Percentiles rank a stretch among this genome's conserved stretches.
phyloP scores from a whole-genome alignment of 2,329 filamentous ascomycete species.

The Talaromyces sp. region DNA sequence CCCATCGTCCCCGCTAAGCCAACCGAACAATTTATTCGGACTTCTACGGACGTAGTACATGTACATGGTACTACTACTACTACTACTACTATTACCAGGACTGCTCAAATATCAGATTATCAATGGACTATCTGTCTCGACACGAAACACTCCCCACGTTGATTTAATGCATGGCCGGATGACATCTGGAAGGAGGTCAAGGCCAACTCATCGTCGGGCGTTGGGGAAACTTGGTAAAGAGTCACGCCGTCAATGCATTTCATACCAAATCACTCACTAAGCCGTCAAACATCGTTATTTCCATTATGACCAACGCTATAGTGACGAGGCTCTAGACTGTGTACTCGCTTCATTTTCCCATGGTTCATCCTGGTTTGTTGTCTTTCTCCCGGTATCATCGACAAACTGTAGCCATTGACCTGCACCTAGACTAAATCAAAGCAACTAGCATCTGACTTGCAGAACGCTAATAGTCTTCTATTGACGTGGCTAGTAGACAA shows the following conservation, averaged over 20 bases:
- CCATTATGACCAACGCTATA: not conserved
- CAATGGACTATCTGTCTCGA: not conserved
- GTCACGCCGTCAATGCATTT: not conserved
- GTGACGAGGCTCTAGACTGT: not conserved
- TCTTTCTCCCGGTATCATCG: not conserved
- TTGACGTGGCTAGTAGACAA: slow-evolving; percentile 4
- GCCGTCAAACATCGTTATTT: not conserved
- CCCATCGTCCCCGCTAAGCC: not conserved
- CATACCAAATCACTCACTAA: not conserved
- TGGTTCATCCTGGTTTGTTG: not conserved
- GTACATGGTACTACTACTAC: not conserved
- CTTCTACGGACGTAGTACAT: not conserved
- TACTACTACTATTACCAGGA: not conserved
- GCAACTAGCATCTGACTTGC: slow-evolving; percentile 2
- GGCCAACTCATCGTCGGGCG: not conserved
- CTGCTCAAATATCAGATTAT: not conserved
- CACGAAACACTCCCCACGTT: not conserved
- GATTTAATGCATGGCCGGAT: not conserved
- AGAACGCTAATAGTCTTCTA: not conserved
- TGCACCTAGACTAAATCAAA: not conserved
- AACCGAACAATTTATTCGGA: not conserved
- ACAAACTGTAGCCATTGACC: not conserved
- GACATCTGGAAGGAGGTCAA: not conserved
- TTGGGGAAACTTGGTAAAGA: not conserved
- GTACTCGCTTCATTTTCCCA: not conserved